Evolutionary conservation across 345 rosid genomes (phyloP).

Genomic region (Eucalyptus dawsonii): DNA sequence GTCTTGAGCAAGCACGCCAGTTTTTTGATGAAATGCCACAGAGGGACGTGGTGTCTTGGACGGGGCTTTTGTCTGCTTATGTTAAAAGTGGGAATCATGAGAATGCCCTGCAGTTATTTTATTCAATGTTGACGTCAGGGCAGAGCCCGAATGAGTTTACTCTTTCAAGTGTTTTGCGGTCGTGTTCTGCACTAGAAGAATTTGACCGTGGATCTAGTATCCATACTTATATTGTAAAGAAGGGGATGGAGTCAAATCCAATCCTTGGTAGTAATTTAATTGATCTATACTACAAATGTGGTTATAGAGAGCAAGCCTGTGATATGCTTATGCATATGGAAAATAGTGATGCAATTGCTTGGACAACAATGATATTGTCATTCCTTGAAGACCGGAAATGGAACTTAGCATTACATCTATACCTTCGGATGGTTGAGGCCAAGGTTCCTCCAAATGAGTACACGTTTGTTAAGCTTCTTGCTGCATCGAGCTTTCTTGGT

Average conservation of each 20-base stretch:
- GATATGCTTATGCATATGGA: constrained; percentile 22
- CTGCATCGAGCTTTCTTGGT: constrained; percentile 28
- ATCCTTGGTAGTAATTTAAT: constrained; percentile 31
- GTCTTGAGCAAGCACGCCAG: constrained; percentile 23
- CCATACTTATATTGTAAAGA: constrained; percentile 37
- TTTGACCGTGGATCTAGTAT: constrained; percentile 20
- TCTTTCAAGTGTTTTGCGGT: constrained; percentile 38
- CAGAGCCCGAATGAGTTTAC: constrained; percentile 47
- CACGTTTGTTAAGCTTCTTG: constrained; percentile 48
- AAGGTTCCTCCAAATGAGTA: constrained; percentile 44
- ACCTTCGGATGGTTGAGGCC: constrained; percentile 33
- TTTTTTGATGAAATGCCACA: constrained; percentile 67
- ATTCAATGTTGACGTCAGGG: constrained; percentile 29
- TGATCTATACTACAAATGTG: constrained; percentile 50
- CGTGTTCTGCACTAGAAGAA: constrained; percentile 35
- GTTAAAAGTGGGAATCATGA: constrained; percentile 19
- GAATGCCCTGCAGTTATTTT: constrained; percentile 24
- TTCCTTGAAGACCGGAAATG: constrained; percentile 29
- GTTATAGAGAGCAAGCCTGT: constrained; percentile 19
- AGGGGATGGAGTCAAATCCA: constrained; percentile 34
- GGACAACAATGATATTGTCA: constrained; percentile 63
- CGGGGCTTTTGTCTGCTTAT: constrained; percentile 42
- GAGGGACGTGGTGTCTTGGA: constrained; percentile 58
- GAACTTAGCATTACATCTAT: constrained; percentile 32
- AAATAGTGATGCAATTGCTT: constrained; percentile 37